Evolutionary conservation across 2,329 filamentous ascomycete genomes (phyloP), one percentile per base, ranked within the genome.

Genomic region (Alternaria solani): DNA sequence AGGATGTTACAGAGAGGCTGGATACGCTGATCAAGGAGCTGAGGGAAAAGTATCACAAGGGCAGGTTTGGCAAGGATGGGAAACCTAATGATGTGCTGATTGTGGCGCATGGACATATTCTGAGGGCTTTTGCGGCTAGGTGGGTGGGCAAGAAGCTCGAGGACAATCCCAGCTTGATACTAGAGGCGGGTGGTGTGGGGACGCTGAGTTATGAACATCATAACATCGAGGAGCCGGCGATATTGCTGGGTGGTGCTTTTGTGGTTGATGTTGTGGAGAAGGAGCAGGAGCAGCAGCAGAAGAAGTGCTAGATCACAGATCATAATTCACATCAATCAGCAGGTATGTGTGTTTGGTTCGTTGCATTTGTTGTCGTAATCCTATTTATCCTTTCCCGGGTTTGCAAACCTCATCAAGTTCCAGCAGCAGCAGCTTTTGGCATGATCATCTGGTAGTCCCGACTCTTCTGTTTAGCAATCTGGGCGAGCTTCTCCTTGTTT

Each of bases 71-170:
- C 8, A 84, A 85, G 67, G 74, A 69, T 20, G 63, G 93, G 57
- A 85, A 85, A 38, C 86, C 81, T 26, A 81, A 86, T 16, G 91
- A 94, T 77, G 87, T 94, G 18, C 78, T 94, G 25, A 84, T 97
- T 49, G 92, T 97, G 6, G 94, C 92, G 23, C 94, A 97, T 75
- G 94, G 94, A 0, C 94, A 97, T 80, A 94, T 97, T 57, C 81
- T 97, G 54, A 85, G 94, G 16, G 92, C 92, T 0, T 93, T 97
- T 76, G 93, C 94, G 7, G 92, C 94, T 83, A 85, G 93, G 32
- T 97, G 94, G 94, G 86, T 89, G 0, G 87, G 88, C 0, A 91
- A 91, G 81, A 83, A 87, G 12, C 82, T 97, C 59, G 86, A 87
- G 55, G 89, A 93, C 51, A 93, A 91, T 7, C 91, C 92, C 39